Percentiles rank a stretch among this genome's conserved stretches.
Evolutionary conservation across 2,329 filamentous ascomycete species (phyloP).

Genomic region (Arthrobotrys pseudoclavata): DNA sequence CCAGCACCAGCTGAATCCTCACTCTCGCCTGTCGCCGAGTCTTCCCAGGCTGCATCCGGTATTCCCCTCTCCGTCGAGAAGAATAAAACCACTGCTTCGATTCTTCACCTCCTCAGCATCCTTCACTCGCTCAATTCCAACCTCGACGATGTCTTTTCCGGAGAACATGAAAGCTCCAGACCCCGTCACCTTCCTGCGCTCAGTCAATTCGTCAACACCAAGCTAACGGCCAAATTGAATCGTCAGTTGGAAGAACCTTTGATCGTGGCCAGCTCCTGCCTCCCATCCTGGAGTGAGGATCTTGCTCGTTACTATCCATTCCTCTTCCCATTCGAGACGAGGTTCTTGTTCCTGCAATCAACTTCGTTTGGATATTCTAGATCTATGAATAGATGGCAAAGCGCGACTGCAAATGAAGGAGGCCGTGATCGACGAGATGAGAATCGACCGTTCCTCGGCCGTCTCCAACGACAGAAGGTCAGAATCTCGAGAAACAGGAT

Average conservation of each 20-base stretch:
- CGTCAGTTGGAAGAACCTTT: conserved; percentile 95
- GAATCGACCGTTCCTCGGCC: conserved; percentile 89
- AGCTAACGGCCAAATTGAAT: conserved; percentile 96
- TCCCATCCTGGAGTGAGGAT: conserved; percentile 96
- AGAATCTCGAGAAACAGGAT: conserved; percentile 95
- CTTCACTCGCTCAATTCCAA: conserved; percentile 94
- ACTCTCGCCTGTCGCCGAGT: conserved; percentile 72
- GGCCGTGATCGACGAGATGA: conserved; percentile 85
- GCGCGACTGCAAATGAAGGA: conserved; percentile 81
- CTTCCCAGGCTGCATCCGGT: conserved; percentile 70
- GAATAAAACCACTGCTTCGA: conserved; percentile 85
- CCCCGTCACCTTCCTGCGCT: conserved; percentile 81
- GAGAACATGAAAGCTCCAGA: conserved; percentile 78
- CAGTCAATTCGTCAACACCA: conserved; percentile 97
- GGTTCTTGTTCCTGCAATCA: conserved; percentile 95
- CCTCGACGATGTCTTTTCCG: conserved; percentile 87
- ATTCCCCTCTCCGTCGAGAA: conserved; percentile 85
- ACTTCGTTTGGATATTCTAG: conserved; percentile 98
- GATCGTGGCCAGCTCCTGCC: conserved; percentile 95
- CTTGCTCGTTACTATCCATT: conserved; percentile 94
- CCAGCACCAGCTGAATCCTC: conserved; percentile 81
- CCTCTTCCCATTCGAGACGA: conserved; percentile 96
- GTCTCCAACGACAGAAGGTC: conserved; percentile 96
- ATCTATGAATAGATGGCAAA: conserved; percentile 98
- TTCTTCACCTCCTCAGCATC: conserved; percentile 87